Conservation (phyloP, 768 basidiomycete species). For the Boletus rex-veris region DNA sequence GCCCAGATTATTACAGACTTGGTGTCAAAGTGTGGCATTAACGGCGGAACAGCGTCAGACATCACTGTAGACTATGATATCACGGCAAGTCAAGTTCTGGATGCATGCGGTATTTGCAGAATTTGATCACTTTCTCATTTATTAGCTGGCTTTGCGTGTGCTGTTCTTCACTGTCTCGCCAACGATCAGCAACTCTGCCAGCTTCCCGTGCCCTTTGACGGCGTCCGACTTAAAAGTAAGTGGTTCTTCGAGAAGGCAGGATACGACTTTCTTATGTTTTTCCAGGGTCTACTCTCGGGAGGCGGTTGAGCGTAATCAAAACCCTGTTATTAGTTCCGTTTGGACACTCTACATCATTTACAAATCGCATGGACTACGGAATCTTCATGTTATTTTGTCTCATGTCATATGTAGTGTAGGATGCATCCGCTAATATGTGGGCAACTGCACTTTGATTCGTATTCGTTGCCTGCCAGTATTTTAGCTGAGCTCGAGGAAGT, state of each 20-base stretch:
- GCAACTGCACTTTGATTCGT: too few species aligned
- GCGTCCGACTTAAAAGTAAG: conserved; percentile 27
- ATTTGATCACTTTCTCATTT: conserved; percentile 7
- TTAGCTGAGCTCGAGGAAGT: too few species aligned
- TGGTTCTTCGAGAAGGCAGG: not conserved
- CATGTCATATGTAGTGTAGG: conserved; percentile 1
- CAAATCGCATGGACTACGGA: conserved; percentile 16
- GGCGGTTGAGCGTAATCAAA: not conserved
- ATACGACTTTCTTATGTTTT: conserved; percentile 11
- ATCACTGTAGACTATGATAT: conserved; percentile 65
- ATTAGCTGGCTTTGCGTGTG: conserved; percentile 60
- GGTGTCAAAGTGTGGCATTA: conserved; percentile 56
- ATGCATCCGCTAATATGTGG: too few species aligned
- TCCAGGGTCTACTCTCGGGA: conserved; percentile 19
- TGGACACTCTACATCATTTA: too few species aligned
- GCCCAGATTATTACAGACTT: conserved; percentile 57
- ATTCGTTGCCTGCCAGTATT: too few species aligned
- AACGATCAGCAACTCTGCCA: conserved; percentile 56
- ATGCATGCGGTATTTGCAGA: not conserved
- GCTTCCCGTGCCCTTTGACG: conserved; percentile 62
- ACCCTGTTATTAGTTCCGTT: not conserved
- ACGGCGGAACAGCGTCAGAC: conserved; percentile 41
- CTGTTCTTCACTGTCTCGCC: conserved; percentile 66
- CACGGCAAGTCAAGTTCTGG: conserved; percentile 37
- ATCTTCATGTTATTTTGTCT: not conserved